These are phyloP conservation scores for Neonectria neomacrospora DNA, from an alignment of 2,329 filamentous ascomycete species.

Conservation along the genomic window DNA sequence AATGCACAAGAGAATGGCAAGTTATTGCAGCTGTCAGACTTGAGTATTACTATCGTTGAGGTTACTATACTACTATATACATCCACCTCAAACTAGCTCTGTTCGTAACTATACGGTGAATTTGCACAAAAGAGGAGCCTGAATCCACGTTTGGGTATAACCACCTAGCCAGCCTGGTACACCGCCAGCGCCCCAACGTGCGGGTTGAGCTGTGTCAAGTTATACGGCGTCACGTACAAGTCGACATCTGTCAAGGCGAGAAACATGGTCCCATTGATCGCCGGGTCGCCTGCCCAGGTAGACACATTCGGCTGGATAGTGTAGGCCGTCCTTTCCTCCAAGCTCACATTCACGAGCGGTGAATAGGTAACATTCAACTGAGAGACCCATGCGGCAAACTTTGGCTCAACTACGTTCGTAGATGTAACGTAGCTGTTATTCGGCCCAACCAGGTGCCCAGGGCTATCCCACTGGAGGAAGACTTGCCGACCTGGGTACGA, in stretches of 20 bases:
- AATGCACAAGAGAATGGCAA: too few relatives aligned
- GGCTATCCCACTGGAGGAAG: conserved; percentile 76
- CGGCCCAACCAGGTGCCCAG: conserved; percentile 76
- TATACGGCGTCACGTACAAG: conserved; percentile 78
- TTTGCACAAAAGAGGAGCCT: too few relatives aligned
- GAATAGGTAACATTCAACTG: conserved; percentile 82
- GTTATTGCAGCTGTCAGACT: too few relatives aligned
- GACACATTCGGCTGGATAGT: conserved; percentile 78
- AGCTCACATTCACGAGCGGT: conserved; percentile 63
- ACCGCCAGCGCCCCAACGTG: conserved; percentile 79
- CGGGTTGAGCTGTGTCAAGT: conserved; percentile 77
- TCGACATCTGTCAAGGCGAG: conserved; percentile 78
- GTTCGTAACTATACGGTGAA: too few relatives aligned
- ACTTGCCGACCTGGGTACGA: conserved; percentile 80
- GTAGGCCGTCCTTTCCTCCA: conserved; percentile 63
- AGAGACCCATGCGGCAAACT: conserved; percentile 79
- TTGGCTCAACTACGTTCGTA: conserved; percentile 67
- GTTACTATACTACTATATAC: too few relatives aligned
- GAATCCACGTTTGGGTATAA: not conserved
- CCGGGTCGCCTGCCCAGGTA: conserved; percentile 74
- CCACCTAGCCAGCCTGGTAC: conserved; percentile 77
- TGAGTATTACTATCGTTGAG: too few relatives aligned
- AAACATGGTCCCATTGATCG: conserved; percentile 83
- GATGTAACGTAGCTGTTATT: conserved; percentile 84
- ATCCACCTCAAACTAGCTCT: too few relatives aligned